Base-by-base conservation (phyloP, 768 basidiomycete species). In the Suillus hirtellus region DNA sequence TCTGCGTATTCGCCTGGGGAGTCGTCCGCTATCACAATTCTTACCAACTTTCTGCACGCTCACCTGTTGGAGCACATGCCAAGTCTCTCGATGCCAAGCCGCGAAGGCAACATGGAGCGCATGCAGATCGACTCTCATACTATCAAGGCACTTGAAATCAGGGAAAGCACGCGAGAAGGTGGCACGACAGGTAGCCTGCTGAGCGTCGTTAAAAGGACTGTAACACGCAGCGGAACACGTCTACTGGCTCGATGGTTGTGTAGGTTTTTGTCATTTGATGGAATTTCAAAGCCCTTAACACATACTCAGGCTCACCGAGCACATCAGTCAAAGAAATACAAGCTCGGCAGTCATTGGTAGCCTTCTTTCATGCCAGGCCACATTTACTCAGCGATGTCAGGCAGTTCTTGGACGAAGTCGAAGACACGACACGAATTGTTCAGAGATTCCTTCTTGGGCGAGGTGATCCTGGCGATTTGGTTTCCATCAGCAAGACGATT, bases 91-190 rank as follows among this genome's bases (percentile, higher is more conserved):
- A 70, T 73, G 31, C 89, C 92, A 0, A 80, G 77, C 49, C 84
- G 80, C 66, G 90, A 94, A 73, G 79, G 73, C 19, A 65, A 73
- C 17, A 71, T 79, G 34, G 77, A 80, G 31, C 81, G 88, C n/a
- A 93, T 96, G 92, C 89, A 93, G 67, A 92, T 96, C 62, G 94
- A 96, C 71, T 83, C 90, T 4, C 88, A 95, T 71, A 95, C 94
- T 1, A 89, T 95, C 74, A 89, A 90, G 71, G 89, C 90, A n/a
- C 84, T 95, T 52, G 94, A 96, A 73, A 89, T 96, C 60, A 82
- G 87, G 27, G 92, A 94, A 77, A 83, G 82, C 37, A 81, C 86
- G 34, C 80, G 86, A 37, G 92, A 94, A 69, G 90, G 91, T 0
- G 87, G 91, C 0, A 73, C 78, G 12, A 85, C 83, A 62, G 94